Base-by-base conservation (phyloP, 1,139 yeast species). In the Ashbya aceris region DNA sequence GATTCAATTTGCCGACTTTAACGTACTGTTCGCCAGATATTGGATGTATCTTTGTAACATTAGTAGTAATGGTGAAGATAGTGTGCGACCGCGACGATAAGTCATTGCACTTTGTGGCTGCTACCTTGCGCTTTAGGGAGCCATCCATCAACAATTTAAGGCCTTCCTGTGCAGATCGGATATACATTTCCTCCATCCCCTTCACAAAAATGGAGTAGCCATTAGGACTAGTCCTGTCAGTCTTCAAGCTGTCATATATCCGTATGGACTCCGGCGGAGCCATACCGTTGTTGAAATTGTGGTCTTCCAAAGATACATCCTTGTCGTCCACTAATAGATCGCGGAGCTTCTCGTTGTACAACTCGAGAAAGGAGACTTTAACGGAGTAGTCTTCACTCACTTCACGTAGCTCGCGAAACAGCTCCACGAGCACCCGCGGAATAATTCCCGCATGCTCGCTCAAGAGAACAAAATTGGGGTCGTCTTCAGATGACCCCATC, bases 11-110 rank as follows among this genome's bases (percentile, higher is more conserved):
- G 3, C 86, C 82, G 17, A 66, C 66, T 49, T 65, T 67, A 40
- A 73, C 60, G 38, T 68, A 70, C 39, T 68, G 69, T 35, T 62
- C 67, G 14, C 68, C 64, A 14, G 65, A 58, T 1, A 55, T 49
- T 4, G 67, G 66, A 40, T 73, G 69, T 12, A 58, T 51, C 42
- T 65, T 67, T 47, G 64, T 62, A 61, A 57, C 57, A 53, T 72
- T 76, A 29, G 83, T 72, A 10, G 75, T 71, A 36, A 84, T 70
- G 1, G 86, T 77, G 59, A 83, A 80, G 2, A 83, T 77, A 0
- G 89, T 76, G 52, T 83, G 93, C 0, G 89, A 81, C 45, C 93
- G 69, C 7, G 83, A 77, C 0, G 86, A 79, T n/a, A 71, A 66
- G 50, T 80, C 86, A 55, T 83, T 83, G 55, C 82, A 69, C 50